Evolutionary conservation across 1,139 yeast genomes (phyloP).

Genomic region (Candida labiduridarum): DNA sequence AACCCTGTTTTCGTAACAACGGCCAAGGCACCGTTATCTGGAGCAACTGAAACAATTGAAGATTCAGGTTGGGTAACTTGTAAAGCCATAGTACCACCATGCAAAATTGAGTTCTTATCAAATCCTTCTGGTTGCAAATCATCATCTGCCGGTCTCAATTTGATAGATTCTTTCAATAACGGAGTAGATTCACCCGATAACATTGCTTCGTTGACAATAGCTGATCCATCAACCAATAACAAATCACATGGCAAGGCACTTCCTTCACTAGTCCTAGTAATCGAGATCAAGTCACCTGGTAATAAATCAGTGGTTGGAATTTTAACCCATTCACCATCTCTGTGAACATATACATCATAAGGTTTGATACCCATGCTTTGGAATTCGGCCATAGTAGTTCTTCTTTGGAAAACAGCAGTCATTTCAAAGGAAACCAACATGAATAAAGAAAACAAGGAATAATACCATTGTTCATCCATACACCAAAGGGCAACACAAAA

Average conservation of each 20-base stretch:
- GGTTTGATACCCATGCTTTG: slow-evolving; percentile 98
- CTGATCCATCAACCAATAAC: slow-evolving; percentile 81
- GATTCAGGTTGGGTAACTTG: slow-evolving; percentile 77
- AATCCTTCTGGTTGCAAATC: slow-evolving; percentile 72
- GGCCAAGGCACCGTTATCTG: slow-evolving; percentile 93
- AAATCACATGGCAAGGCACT: slow-evolving; percentile 97
- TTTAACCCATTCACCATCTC: slow-evolving; percentile 72
- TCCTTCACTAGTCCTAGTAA: slow-evolving; percentile 86
- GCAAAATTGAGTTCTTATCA: slow-evolving; percentile 87
- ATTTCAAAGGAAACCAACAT: slow-evolving; percentile 93
- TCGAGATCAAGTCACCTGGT: slow-evolving; percentile 91
- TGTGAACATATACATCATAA: slow-evolving; percentile 69
- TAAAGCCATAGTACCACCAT: slow-evolving; percentile 96
- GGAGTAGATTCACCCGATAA: slow-evolving; percentile 98
- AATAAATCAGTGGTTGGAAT: slow-evolving; percentile 73
- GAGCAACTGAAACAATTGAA: slow-evolving; percentile 59
- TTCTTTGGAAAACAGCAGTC: slow-evolving; percentile 94
- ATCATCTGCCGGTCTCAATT: slow-evolving; percentile 76
- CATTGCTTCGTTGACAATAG: slow-evolving; percentile 97
- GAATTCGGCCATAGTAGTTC: slow-evolving; percentile 90
- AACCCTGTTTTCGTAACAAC: slow-evolving; percentile 92
- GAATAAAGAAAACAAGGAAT: slow-evolving; percentile 85
- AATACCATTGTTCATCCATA: slow-evolving; percentile 97
- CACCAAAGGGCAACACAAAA: slow-evolving; percentile 96
- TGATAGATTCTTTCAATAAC: slow-evolving; percentile 85